These are phyloP conservation scores for Phaeosphaeriaceae sp. DNA, from an alignment of 2,329 filamentous ascomycete species.

Conservation along the genomic window DNA sequence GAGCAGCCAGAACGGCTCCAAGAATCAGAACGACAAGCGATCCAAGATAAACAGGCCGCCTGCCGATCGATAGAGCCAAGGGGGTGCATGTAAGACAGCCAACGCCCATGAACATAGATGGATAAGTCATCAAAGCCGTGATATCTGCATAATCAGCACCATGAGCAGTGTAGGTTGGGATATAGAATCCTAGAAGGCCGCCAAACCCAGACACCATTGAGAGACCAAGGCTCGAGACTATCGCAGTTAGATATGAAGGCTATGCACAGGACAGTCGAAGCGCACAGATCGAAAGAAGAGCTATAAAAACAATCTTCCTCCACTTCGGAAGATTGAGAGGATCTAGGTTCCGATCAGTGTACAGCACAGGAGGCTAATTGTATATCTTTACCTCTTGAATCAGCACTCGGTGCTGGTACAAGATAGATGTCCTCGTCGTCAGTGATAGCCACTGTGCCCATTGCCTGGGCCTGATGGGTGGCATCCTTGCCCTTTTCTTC, in stretches of 20 bases:
- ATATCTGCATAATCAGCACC: constrained; percentile 52
- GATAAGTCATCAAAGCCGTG: constrained; percentile 39
- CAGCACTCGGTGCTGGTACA: constrained; percentile 37
- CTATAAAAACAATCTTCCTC: constrained; percentile 37
- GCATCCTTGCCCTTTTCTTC: constrained; percentile 12
- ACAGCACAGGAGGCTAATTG: not conserved
- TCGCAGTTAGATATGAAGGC: not conserved
- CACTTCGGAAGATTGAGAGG: constrained; percentile 37
- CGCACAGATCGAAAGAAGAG: constrained; percentile 37
- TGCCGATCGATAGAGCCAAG: constrained; percentile 27
- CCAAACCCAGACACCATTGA: constrained; percentile 52
- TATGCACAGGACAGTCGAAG: not conserved
- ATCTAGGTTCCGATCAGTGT: constrained; percentile 22
- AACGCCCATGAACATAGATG: constrained; percentile 35
- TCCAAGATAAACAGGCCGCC: constrained; percentile 25
- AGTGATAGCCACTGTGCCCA: constrained; percentile 41
- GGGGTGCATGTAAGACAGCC: constrained; percentile 29
- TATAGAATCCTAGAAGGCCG: constrained; percentile 52
- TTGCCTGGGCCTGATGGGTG: constrained; percentile 13
- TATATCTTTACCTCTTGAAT: constrained; percentile 29
- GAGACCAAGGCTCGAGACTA: constrained; percentile 51
- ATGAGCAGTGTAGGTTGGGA: constrained; percentile 46
- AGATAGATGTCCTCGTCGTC: constrained; percentile 33
- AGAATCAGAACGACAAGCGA: constrained; percentile 21
- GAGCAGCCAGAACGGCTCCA: constrained; percentile 14